These are phyloP conservation scores for Calonectria hawksworthii DNA, from an alignment of 2,329 filamentous ascomycete genomes.

Conservation along the genomic window DNA sequence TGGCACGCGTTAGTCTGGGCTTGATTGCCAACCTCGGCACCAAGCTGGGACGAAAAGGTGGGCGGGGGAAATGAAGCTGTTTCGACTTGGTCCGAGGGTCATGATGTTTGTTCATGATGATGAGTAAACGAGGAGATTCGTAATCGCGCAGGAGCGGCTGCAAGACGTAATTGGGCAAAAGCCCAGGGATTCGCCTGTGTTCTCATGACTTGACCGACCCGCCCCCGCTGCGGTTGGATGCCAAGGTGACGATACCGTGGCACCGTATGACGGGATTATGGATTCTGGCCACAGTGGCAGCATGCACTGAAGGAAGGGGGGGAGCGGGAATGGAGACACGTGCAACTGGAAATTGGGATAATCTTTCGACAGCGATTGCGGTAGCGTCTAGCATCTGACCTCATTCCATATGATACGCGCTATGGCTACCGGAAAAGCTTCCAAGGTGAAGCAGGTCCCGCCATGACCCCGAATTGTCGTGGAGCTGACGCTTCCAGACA, in stretches of 20 bases:
- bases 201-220: not conserved
- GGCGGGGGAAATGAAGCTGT: not conserved
- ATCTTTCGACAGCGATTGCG: not conserved
- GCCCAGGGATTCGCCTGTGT: not conserved
- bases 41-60: conserved; percentile 30
- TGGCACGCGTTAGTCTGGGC: conserved; percentile 24
- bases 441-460: not conserved
- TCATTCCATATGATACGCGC: conserved; percentile 5
- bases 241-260: conserved; percentile 28
- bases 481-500: conserved; percentile 34
- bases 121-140: not conserved
- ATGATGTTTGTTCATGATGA: conserved; percentile 15
- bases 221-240: conserved; percentile 1
- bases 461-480: not conserved
- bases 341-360: not conserved
- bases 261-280: conserved; percentile 24
- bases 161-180: not conserved
- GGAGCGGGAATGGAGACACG: not conserved
- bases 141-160: not conserved
- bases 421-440: not conserved
- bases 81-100: conserved; percentile 32
- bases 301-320: not conserved
- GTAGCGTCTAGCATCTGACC: not conserved
- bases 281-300: not conserved
- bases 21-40: conserved; percentile 8